Conservation (phyloP, 495 filamentous ascomycete species). For the Penicillium mononematosum region DNA sequence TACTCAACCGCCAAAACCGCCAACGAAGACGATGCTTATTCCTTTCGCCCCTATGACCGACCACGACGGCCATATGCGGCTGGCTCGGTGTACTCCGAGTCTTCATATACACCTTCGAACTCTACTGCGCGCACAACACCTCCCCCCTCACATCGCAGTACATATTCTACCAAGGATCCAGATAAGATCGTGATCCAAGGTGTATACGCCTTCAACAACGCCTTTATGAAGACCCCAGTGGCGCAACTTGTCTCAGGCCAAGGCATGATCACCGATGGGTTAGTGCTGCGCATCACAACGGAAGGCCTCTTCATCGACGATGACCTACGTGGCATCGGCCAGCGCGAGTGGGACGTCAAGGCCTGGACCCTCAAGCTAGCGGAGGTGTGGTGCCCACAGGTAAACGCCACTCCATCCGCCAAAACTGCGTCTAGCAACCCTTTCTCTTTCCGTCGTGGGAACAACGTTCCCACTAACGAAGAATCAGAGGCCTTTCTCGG, state of each 20-base stretch:
- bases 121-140: slow-evolving; percentile 84
- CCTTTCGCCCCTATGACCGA: slow-evolving; percentile 80
- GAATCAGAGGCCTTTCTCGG: slow-evolving; percentile 62
- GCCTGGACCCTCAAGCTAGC: slow-evolving; percentile 92
- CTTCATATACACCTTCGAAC: slow-evolving; percentile 76
- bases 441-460: slow-evolving; percentile 38
- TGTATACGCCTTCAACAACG: slow-evolving; percentile 85
- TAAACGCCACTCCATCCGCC: slow-evolving; percentile 24
- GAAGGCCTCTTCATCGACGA: slow-evolving; percentile 97
- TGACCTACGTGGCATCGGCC: slow-evolving; percentile 78
- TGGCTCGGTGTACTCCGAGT: slow-evolving; percentile 73
- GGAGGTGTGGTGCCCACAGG: slow-evolving; percentile 80
- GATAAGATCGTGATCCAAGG: slow-evolving; percentile 92
- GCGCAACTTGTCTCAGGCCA: slow-evolving; percentile 76
- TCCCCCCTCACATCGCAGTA: slow-evolving; percentile 69
- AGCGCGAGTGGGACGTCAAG: slow-evolving; percentile 97
- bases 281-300: slow-evolving; percentile 79
- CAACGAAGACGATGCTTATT: slow-evolving; percentile 66
- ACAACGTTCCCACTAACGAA: slow-evolving; percentile 55
- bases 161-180: slow-evolving; percentile 83
- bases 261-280: slow-evolving; percentile 76
- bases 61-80: slow-evolving; percentile 55
- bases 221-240: slow-evolving; percentile 74
- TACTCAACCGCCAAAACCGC: slow-evolving; percentile 60
- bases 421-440: slow-evolving; percentile 31